Evolutionary conservation across 1,139 yeast species (phyloP).

Genomic region (Yamadazyma kanchanaburiensis): DNA sequence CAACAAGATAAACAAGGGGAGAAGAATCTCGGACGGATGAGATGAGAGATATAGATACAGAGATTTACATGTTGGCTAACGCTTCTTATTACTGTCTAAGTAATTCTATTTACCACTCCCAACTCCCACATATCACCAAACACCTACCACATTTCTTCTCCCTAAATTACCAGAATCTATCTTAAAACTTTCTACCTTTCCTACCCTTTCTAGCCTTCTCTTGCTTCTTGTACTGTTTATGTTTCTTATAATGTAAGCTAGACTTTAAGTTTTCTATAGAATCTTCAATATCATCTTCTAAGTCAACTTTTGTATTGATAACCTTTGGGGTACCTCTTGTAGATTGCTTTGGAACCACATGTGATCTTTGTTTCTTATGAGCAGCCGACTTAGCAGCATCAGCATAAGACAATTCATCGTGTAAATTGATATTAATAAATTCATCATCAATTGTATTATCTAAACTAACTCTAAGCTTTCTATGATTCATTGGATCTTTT

Average conservation of each 20-base stretch:
- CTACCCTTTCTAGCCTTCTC: conserved; percentile 10
- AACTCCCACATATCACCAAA: too few species aligned
- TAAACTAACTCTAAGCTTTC: too few species aligned
- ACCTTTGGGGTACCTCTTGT: background rate
- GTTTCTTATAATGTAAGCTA: conserved; percentile 18
- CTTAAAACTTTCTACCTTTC: too few species aligned
- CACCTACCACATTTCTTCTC: too few species aligned
- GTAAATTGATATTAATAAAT: conserved; percentile 35
- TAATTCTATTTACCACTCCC: too few species aligned
- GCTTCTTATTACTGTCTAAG: too few species aligned
- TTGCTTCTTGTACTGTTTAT: conserved; percentile 14
- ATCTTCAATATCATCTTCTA: conserved; percentile 9
- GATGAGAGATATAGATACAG: too few species aligned
- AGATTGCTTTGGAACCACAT: background rate
- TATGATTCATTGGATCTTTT: too few species aligned
- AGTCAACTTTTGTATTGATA: conserved; percentile 1
- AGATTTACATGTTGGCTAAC: too few species aligned
- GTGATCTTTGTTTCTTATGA: conserved; percentile 1
- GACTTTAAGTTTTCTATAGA: conserved; percentile 17
- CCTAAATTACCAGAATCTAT: too few species aligned
- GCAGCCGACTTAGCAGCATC: conserved; percentile 30
- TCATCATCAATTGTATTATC: conserved; percentile 26
- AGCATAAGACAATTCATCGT: conserved; percentile 41
- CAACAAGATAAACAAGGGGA: too few species aligned
- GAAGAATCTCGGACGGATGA: too few species aligned